Conservation (phyloP, 768 basidiomycete genomes). For the Jaapia argillacea region DNA sequence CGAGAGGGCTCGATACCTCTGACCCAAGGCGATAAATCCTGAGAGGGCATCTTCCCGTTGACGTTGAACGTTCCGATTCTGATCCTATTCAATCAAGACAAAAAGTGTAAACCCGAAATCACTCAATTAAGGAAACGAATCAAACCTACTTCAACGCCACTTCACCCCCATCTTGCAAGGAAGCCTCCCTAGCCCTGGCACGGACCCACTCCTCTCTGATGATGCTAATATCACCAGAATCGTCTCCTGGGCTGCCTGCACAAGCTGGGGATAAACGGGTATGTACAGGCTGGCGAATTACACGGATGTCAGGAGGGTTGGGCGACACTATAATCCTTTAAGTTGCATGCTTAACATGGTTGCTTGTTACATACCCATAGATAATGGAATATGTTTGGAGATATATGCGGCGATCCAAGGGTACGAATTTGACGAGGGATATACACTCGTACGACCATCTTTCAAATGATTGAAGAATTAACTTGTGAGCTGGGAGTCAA, state of each 20-base stretch:
- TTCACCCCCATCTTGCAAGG: constrained; percentile 7
- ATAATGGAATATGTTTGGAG: constrained; percentile 1
- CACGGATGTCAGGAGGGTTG: constrained; percentile 46
- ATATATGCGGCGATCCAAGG: constrained; percentile 10
- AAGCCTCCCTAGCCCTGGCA: constrained; percentile 26
- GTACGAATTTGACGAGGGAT: constrained; percentile 7
- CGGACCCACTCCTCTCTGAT: constrained; percentile 62
- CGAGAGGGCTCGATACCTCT: constrained; percentile 16
- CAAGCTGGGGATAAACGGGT: constrained; percentile 45
- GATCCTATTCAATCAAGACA: constrained; percentile 17
- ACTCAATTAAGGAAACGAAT: constrained; percentile 6
- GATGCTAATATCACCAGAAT: constrained; percentile 41
- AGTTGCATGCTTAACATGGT: neutral
- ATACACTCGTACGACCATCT: neutral
- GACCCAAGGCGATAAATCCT: constrained; percentile 64
- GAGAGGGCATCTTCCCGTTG: constrained; percentile 65
- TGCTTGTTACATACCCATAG: constrained; percentile 3
- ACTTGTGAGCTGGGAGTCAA: neutral
- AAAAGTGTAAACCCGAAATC: neutral
- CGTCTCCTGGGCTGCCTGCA: constrained; percentile 57
- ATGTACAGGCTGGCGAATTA: constrained; percentile 34
- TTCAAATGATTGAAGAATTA: neutral
- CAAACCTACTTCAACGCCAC: constrained; percentile 4
- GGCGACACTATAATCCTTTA: constrained; percentile 25
- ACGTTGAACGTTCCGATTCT: constrained; percentile 81